Conservation (phyloP, 202 grass and related monocot genomes). For the Bolboschoenoplectus hybrid region DNA sequence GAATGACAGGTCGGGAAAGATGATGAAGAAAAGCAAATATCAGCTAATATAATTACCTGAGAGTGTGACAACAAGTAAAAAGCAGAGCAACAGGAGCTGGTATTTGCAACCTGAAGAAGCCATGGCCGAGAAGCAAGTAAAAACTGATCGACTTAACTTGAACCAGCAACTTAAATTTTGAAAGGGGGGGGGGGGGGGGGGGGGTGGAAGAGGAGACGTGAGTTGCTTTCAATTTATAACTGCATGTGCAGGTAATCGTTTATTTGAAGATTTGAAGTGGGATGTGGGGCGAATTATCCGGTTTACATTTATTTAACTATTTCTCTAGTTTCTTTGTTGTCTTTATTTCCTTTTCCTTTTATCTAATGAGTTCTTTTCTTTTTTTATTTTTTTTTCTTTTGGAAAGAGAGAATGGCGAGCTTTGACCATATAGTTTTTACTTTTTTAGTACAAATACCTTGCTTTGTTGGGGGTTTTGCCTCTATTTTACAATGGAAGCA, state of each 20-base stretch:
- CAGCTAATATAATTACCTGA: not conserved
- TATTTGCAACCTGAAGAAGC: not conserved
- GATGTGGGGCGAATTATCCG: not conserved
- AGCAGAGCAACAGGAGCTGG: conserved; percentile 20
- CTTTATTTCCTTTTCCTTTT: not conserved
- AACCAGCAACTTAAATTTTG: not conserved
- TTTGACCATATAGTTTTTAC: not conserved
- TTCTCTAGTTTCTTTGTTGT: not conserved
- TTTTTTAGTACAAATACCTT: not conserved
- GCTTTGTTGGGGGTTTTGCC: conserved; percentile 3
- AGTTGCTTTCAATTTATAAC: not conserved
- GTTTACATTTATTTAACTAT: not conserved
- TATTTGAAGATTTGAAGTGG: not conserved
- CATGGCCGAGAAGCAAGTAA: not conserved
- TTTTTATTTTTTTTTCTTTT: not conserved
- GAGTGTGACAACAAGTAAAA: conserved; percentile 13
- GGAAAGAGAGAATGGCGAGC: not conserved
- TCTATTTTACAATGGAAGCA: not conserved
- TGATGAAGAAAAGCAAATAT: too few relatives aligned
- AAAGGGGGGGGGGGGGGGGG: not conserved
- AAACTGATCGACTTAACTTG: too few relatives aligned
- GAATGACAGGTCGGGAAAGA: not conserved
- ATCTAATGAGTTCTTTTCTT: not conserved
- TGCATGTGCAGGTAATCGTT: not conserved
- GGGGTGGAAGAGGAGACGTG: not conserved